Base-by-base conservation (phyloP, 2,329 filamentous ascomycete species). In the Seiridium cupressi region DNA sequence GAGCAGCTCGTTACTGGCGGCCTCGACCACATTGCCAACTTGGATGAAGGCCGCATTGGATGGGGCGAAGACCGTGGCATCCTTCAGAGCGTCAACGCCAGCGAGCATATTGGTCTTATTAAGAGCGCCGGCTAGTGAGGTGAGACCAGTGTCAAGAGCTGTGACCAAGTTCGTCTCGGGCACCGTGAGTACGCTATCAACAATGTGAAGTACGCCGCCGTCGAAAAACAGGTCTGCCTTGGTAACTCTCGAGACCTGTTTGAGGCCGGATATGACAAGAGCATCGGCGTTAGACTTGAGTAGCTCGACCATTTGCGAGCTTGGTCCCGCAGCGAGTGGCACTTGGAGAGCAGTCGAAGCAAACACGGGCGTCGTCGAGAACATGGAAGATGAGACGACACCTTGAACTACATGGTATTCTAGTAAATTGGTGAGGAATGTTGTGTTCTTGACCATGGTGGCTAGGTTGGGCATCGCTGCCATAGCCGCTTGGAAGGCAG, bases 161-260 rank as follows among this genome's bases (percentile, higher is more conserved):
- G 74, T 76, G 26, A 65, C 61, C 5, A 70, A 71, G 34, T 76
- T 63, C 32, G 70, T 70, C 0, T 65, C 58, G 0, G 76, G 76
- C 8, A 73, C 72, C 5, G 74, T 73, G n/a, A 77, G 68, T 32
- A 77, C 69, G 9, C 68, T 72, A 65, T 77, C 74, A 56, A 78
- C 70, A 3, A 76, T 66, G 61, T 78, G 76, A 34, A 77, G 66
- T 11, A 76, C 65, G 7, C 76, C 75, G 31, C 72, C 72, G 31
- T 65, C 67, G 62, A 73, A 73, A 18, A 47, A 56, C 40, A 75
- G 63, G 66, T 77, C 72, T 7, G 36, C 38, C 35, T 54, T 51
- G 57, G 68, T 70, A 9, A 72, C 66, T 55, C 69, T 64, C 57
- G 70, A 72, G 31, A 72, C 70, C 58, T 67, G 65, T 36, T 55